Percentiles rank a stretch among this genome's conserved stretches.
These are phyloP conservation scores for Asterella californica DNA, from an alignment of 225 moss, liverwort and hornwort genomes.

Conservation along the genomic window DNA sequence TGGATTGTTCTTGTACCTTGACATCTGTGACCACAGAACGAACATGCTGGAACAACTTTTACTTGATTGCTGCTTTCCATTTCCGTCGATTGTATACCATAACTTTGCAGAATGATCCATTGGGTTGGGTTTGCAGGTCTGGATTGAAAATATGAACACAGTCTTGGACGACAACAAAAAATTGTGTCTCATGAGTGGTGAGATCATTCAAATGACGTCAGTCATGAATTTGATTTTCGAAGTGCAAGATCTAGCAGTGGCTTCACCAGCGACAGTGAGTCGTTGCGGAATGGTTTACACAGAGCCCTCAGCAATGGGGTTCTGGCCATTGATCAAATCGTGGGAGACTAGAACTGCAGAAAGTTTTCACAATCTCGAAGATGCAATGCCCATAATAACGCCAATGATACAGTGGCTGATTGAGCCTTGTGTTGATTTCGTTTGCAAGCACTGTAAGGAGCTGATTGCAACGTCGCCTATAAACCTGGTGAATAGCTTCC, in stretches of 20 bases:
- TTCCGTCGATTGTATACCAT: neutral
- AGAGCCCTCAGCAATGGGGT: slow-evolving; percentile 75
- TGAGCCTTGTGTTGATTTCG: slow-evolving; percentile 70
- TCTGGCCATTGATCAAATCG: slow-evolving; percentile 63
- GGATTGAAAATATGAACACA: slow-evolving; percentile 95
- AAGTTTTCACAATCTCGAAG: slow-evolving; percentile 42
- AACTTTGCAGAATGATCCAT: neutral
- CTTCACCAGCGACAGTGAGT: slow-evolving; percentile 80
- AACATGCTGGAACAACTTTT: no score
- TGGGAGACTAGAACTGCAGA: slow-evolving; percentile 64
- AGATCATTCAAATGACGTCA: slow-evolving; percentile 53
- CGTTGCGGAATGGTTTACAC: slow-evolving; percentile 88
- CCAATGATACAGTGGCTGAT: slow-evolving; percentile 61
- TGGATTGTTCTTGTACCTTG: neutral
- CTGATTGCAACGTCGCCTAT: slow-evolving; percentile 57
- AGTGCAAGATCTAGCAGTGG: slow-evolving; percentile 88
- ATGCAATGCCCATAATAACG: slow-evolving; percentile 48
- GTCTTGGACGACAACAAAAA: slow-evolving; percentile 86
- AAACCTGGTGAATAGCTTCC: slow-evolving; percentile 63
- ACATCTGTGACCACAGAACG: neutral
- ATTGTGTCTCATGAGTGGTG: slow-evolving; percentile 83
- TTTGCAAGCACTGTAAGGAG: slow-evolving; percentile 62
- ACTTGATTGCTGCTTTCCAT: neutral
- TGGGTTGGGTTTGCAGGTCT: slow-evolving; percentile 43
- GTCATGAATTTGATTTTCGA: slow-evolving; percentile 51